A percentile compares a stretch with the other conserved stretches of the same genome.
Conservation (phyloP, 495 filamentous ascomycete species). For the Penicillium flavigenum region DNA sequence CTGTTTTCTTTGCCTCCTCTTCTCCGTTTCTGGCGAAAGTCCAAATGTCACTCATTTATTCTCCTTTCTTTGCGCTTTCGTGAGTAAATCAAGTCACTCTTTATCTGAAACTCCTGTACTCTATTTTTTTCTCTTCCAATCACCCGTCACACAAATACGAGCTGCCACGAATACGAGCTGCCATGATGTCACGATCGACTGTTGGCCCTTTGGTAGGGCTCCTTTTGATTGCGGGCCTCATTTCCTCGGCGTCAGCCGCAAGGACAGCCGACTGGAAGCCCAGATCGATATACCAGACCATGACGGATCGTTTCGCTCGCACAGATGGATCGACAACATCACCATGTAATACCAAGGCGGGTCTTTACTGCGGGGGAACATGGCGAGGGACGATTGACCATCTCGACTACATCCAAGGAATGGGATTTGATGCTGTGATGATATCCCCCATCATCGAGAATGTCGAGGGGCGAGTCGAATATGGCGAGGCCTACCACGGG, state of each 20-base stretch:
- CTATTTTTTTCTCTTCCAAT: not conserved
- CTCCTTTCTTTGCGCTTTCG: not conserved
- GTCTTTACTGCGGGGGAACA: constrained; percentile 72
- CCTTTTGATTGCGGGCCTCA: constrained; percentile 3
- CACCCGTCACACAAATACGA: constrained; percentile 1
- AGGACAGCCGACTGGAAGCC: constrained; percentile 50
- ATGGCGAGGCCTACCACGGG: constrained; percentile 68
- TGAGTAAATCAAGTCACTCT: not conserved
- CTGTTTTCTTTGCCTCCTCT: not conserved
- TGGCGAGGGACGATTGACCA: constrained; percentile 68
- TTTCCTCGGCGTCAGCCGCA: constrained; percentile 22
- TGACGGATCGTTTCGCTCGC: constrained; percentile 74
- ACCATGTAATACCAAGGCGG: constrained; percentile 38
- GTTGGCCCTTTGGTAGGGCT: constrained; percentile 1
- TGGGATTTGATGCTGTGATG: constrained; percentile 83
- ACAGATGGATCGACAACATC: constrained; percentile 60
- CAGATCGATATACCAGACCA: constrained; percentile 70
- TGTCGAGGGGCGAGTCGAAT: constrained; percentile 43
- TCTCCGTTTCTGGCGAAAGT: not conserved
- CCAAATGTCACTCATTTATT: constrained; percentile 11
- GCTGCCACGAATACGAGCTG: constrained; percentile 3
- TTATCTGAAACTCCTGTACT: not conserved
- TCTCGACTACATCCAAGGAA: constrained; percentile 60
- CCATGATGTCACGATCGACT: constrained; percentile 13
- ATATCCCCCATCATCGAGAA: constrained; percentile 75